These are phyloP conservation scores for Cercospora brassicicola DNA, from an alignment of 2,329 filamentous ascomycete genomes.

Conservation along the genomic window DNA sequence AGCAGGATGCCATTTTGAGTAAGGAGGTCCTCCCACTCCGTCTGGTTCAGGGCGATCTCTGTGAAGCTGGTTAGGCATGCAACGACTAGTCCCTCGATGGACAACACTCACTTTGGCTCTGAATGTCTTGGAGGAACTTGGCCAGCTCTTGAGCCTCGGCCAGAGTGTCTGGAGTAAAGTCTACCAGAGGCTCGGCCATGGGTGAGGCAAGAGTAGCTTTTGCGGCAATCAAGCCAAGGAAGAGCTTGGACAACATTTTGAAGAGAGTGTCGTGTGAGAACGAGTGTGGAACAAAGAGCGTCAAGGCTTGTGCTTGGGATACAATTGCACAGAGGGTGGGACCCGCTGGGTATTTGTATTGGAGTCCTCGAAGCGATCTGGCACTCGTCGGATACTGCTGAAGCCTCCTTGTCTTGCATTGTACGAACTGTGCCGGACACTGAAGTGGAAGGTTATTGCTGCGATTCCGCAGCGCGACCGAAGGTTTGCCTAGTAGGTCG, in stretches of 20 bases:
- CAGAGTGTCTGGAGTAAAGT: conserved; percentile 6
- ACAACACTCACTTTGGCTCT: neutral
- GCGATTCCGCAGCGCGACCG: neutral
- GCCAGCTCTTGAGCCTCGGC: neutral
- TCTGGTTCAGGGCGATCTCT: neutral
- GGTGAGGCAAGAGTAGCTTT: conserved; percentile 10
- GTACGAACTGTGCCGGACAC: neutral
- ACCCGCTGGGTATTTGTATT: neutral
- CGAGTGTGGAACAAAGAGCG: neutral
- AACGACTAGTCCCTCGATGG: neutral
- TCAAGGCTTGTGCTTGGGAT: neutral
- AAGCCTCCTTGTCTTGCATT: neutral
- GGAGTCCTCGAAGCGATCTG: neutral
- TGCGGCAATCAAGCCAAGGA: conserved; percentile 7
- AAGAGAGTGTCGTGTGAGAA: too few species aligned
- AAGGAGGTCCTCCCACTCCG: conserved; percentile 6
- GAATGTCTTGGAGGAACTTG: conserved; percentile 6
- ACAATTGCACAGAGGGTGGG: too few species aligned
- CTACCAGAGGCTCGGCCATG: neutral
- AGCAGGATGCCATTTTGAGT: conserved; percentile 7
- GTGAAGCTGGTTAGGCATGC: neutral
- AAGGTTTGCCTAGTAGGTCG: neutral
- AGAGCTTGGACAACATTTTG: conserved; percentile 6
- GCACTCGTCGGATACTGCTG: neutral
- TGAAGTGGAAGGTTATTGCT: neutral